Conservation (phyloP, 2,329 filamentous ascomycete species). For the Colletotrichum shisoi region DNA sequence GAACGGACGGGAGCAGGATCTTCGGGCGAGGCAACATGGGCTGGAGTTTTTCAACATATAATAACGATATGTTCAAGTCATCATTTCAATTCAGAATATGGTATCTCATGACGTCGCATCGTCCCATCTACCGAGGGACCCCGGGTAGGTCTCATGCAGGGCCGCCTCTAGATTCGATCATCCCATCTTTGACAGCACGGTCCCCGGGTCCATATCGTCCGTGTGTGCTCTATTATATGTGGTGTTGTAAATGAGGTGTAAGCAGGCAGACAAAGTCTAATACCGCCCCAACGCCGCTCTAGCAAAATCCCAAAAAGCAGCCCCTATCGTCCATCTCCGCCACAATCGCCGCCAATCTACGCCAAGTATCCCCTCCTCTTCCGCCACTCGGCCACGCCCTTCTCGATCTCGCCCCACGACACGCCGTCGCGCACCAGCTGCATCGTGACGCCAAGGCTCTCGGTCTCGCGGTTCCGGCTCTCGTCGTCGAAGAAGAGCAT, state of each 20-base stretch:
- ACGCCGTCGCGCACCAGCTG: conserved; percentile 82
- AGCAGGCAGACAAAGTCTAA: neutral
- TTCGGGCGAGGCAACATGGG: conserved; percentile 27
- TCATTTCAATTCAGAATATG: neutral
- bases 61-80: neutral
- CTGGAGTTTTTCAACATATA: conserved; percentile 20
- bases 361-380: conserved; percentile 65
- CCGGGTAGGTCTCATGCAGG: neutral
- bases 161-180: conserved; percentile 4
- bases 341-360: neutral
- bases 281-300: neutral
- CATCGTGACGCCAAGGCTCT: conserved; percentile 82
- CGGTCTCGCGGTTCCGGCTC: conserved; percentile 82
- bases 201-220: neutral
- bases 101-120: conserved; percentile 21
- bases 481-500: conserved; percentile 99
- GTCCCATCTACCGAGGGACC: conserved; percentile 13
- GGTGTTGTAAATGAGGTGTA: neutral
- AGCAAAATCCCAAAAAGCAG: neutral
- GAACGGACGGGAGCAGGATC: conserved; percentile 7
- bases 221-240: neutral
- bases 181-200: neutral
- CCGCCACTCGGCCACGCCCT: conserved; percentile 82
- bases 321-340: too few relatives aligned
- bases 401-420: conserved; percentile 77